Evolutionary conservation across 257 asterid genomes (phyloP).

Genomic region (Solanum okadae): DNA sequence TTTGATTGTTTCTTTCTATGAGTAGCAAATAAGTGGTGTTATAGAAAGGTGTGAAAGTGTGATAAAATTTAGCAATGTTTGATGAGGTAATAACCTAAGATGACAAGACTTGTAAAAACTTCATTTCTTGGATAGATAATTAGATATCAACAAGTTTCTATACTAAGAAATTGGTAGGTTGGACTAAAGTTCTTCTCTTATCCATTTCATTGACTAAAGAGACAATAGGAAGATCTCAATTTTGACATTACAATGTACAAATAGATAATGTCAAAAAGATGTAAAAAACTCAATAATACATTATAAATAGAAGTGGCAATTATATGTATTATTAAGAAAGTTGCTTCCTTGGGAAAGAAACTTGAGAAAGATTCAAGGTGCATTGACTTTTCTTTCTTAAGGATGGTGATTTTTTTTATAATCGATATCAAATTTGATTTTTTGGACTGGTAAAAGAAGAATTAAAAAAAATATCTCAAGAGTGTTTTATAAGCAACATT

Average conservation of each 20-base stretch:
- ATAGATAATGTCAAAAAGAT: not conserved
- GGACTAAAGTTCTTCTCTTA: not conserved
- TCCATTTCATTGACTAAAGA: not conserved
- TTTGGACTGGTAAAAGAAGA: no score
- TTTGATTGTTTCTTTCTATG: not conserved
- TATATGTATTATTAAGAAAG: not conserved
- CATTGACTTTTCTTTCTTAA: not conserved
- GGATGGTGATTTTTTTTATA: not conserved
- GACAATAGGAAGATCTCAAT: not conserved
- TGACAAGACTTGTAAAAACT: not conserved
- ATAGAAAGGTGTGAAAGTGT: not conserved
- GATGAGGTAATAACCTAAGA: not conserved
- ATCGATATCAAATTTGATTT: no score
- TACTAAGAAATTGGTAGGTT: not conserved
- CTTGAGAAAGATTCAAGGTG: not conserved
- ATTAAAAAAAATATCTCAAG: no score
- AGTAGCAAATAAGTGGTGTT: not conserved
- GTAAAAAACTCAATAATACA: not conserved
- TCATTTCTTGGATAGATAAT: not conserved
- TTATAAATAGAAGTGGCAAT: not conserved
- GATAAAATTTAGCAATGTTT: not conserved
- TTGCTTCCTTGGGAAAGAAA: not conserved
- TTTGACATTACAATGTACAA: not conserved
- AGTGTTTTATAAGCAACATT: no score
- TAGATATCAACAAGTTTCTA: not conserved